phyloP scores from a whole-genome alignment of 495 filamentous ascomycete genomes.

The Tuber calosporum region DNA sequence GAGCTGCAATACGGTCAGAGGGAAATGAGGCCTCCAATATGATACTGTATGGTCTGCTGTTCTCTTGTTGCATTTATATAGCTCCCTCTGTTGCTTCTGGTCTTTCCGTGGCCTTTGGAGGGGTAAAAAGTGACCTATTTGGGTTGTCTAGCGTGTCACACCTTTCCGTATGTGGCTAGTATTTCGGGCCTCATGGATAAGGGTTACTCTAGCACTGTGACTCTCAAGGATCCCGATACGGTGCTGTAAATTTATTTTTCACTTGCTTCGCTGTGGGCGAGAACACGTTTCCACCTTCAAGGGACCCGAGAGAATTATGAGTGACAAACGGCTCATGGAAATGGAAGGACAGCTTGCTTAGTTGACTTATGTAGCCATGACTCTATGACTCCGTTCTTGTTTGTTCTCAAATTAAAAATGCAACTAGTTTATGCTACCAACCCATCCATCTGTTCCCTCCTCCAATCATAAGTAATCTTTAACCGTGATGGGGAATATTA shows the following conservation, averaged over 20 bases:
- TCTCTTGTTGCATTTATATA: not conserved
- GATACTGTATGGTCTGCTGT: not conserved
- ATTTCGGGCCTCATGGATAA: slow-evolving; percentile 28
- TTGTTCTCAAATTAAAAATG: not conserved
- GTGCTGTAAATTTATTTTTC: slow-evolving; percentile 1
- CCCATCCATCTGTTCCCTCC: not conserved
- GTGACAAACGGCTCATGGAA: not conserved
- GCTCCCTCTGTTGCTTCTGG: not conserved
- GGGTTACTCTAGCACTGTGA: slow-evolving; percentile 22
- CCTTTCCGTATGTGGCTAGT: slow-evolving; percentile 21
- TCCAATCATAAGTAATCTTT: not conserved
- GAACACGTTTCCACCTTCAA: slow-evolving; percentile 30
- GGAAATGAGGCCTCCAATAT: not conserved
- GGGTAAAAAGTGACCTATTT: slow-evolving; percentile 36
- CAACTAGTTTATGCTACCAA: not conserved
- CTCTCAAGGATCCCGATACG: not conserved
- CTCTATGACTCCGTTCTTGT: not conserved
- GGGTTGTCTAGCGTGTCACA: slow-evolving; percentile 30
- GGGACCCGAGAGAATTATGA: not conserved
- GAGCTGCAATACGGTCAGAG: not conserved
- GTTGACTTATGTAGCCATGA: not conserved
- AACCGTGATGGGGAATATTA: not conserved
- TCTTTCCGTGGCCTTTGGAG: slow-evolving; percentile 25
- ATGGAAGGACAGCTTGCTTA: not conserved
- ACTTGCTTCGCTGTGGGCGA: slow-evolving; percentile 23